These are phyloP conservation scores for Suillus variegatus DNA, from an alignment of 768 basidiomycete genomes.

Conservation along the genomic window DNA sequence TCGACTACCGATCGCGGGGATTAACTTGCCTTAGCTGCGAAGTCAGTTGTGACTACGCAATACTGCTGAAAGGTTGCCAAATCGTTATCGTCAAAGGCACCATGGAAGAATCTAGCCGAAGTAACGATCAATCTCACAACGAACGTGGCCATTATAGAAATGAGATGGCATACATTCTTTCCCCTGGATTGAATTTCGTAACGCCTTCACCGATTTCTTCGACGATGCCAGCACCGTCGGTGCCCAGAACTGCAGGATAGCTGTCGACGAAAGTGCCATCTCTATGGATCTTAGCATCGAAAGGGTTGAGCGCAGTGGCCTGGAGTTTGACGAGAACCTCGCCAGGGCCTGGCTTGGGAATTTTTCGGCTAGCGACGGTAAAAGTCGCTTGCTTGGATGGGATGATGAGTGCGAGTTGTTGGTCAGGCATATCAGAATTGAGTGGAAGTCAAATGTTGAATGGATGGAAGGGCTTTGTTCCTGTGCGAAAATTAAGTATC, in stretches of 20 bases:
- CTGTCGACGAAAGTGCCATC: conserved; percentile 38
- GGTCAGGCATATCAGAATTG: conserved; percentile 21
- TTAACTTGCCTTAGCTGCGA: conserved; percentile 39
- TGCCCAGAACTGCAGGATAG: conserved; percentile 49
- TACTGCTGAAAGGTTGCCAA: conserved; percentile 48
- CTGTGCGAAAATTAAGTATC: conserved; percentile 21
- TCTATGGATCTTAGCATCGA: conserved; percentile 53
- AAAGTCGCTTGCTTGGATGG: conserved; percentile 38
- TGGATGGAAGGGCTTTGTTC: conserved; percentile 14
- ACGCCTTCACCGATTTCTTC: conserved; percentile 54
- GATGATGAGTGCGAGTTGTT: conserved; percentile 32
- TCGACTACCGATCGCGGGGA: background rate
- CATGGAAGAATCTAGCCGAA: conserved; percentile 40
- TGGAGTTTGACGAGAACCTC: conserved; percentile 50
- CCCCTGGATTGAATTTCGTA: conserved; percentile 47
- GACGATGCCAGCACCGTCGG: conserved; percentile 53
- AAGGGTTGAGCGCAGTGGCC: conserved; percentile 52
- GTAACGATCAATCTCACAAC: conserved; percentile 24
- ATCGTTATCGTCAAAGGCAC: conserved; percentile 39
- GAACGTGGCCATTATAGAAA: conserved; percentile 8
- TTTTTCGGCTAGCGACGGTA: conserved; percentile 30
- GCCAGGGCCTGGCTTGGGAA: conserved; percentile 45
- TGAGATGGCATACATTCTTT: conserved; percentile 46
- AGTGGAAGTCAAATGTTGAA: conserved; percentile 6
- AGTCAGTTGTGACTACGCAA: conserved; percentile 40